phyloP scores from a whole-genome alignment of 345 rosid genomes.

The Salix viminalis region DNA sequence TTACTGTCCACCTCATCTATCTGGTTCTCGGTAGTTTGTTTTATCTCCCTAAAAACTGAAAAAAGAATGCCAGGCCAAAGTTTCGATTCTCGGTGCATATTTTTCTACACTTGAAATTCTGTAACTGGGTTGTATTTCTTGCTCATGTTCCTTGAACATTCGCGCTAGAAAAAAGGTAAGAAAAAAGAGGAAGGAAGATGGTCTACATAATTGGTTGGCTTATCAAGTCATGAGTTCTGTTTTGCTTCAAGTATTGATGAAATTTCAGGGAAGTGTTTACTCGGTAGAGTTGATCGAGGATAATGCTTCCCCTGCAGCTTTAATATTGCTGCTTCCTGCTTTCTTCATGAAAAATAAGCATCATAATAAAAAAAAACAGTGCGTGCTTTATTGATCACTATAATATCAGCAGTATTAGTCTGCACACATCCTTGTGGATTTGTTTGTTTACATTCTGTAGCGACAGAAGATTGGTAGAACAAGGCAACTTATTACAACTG shows the following conservation, averaged over 20 bases:
- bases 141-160: background rate
- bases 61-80: background rate
- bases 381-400: background rate
- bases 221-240: background rate
- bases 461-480: background rate
- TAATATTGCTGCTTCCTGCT: background rate
- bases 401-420: background rate
- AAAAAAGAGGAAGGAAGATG: background rate
- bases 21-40: background rate
- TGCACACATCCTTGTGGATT: background rate
- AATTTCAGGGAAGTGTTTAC: background rate
- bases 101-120: background rate
- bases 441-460: background rate
- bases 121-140: background rate
- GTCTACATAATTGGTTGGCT: background rate
- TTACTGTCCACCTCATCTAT: background rate
- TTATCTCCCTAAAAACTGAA: background rate
- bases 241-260: background rate
- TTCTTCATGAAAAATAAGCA: background rate
- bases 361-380: background rate
- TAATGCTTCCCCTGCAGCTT: background rate
- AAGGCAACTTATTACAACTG: background rate
- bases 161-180: background rate
- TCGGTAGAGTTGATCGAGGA: background rate
- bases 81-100: background rate